Evolutionary conservation across 768 basidiomycete genomes (phyloP), one percentile per base, ranked within the genome.

Genomic region (Galerina sulciceps): DNA sequence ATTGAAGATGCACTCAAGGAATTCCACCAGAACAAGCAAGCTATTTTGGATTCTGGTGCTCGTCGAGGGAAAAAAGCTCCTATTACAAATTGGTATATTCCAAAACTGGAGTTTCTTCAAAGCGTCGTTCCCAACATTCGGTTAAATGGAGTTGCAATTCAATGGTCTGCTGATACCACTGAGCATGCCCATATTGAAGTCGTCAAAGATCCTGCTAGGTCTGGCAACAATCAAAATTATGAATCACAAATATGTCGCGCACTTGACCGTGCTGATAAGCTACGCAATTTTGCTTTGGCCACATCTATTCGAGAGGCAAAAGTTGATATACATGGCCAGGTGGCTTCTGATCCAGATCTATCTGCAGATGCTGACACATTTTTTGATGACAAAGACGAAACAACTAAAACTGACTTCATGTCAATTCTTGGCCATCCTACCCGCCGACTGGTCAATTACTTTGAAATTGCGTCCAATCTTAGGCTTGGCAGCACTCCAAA

Each of bases 91-190:
- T 81, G 72, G 64, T 49, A 73, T 15, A 81, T 82, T 43, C 78
- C 75, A 2, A 83, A 83, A 59, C 71, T 79, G 8, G 75, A 78
- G 51, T 61, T 76, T 15, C 58, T 78, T 22, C 75, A 77, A 17
- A 73, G 69, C 38, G 67, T 79, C 4, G 42, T 58, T 2, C 18
- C 51, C 0, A 75, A 66, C 50, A 74, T 74, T 15, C 45, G 49
- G 3, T 37, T 31, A 1, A 71, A 69, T 49, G 79, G 78, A 0
- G 67, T 63, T 4, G 52, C 72, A 3, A 65, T 69, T 8, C 73
- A 80, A 47, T 76, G 70, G 69, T 72, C 75, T 45, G 70, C 72
- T 1, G 72, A 79, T 58, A 56, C 67, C 11, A 75, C 71, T 11
- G 72, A 79, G 55, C 63, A 67, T 34, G 58, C 71, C 2, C 70